phyloP scores from a whole-genome alignment of 768 basidiomycete species.

The Infundibulicybe gibba region DNA sequence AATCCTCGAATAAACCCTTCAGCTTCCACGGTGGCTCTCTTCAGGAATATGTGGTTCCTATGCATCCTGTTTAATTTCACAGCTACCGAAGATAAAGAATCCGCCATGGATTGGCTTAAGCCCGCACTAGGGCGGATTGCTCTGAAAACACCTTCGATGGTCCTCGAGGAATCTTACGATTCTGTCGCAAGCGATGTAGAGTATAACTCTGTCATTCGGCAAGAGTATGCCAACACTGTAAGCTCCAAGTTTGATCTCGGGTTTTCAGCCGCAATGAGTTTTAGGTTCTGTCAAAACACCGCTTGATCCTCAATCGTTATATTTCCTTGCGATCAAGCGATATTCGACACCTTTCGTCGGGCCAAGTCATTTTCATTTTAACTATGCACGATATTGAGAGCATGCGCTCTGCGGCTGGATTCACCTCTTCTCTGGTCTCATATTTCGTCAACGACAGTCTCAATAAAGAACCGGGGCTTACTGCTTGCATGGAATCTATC shows the following conservation, averaged over 20 bases:
- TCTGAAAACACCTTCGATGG: conserved; percentile 78
- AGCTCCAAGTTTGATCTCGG: conserved; percentile 13
- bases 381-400: conserved; percentile 87
- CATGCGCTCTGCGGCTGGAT: conserved; percentile 76
- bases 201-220: conserved; percentile 87
- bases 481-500: conserved; percentile 79
- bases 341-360: conserved; percentile 69
- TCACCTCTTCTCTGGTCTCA: conserved; percentile 76
- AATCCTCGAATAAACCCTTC: conserved; percentile 53
- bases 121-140: conserved; percentile 80
- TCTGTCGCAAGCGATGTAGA: conserved; percentile 85
- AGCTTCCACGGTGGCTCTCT: conserved; percentile 64
- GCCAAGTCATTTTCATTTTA: conserved; percentile 82
- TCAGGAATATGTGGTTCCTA: conserved; percentile 94
- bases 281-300: conserved; percentile 65
- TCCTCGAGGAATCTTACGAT: conserved; percentile 80
- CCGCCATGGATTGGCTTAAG: conserved; percentile 75
- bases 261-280: neutral
- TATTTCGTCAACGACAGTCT: conserved; percentile 89
- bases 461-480: conserved; percentile 65
- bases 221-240: conserved; percentile 79
- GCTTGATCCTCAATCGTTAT: conserved; percentile 56
- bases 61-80: conserved; percentile 87
- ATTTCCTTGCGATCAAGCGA: conserved; percentile 66
- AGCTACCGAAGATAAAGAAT: conserved; percentile 41